Evolutionary conservation across 2,329 filamentous ascomycete species (phyloP).

Genomic region (Fonsecaea nubica): DNA sequence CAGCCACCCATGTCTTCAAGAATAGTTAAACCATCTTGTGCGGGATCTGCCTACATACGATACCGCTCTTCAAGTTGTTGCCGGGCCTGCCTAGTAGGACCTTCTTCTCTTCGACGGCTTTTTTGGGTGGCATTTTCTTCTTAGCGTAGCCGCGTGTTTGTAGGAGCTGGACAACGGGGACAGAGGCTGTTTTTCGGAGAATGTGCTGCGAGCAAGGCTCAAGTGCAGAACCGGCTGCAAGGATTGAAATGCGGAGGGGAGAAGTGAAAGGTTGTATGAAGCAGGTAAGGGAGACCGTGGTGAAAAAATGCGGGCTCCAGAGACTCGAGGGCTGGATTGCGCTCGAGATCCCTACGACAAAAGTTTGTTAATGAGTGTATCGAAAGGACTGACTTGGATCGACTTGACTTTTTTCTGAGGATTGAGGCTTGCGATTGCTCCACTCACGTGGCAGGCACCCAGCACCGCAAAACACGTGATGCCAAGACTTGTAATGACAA

Average conservation of each 20-base stretch:
- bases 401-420: neutral
- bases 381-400: neutral
- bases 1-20: conserved; percentile 14
- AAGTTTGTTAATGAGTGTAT: neutral
- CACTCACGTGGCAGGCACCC: neutral
- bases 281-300: conserved; percentile 23
- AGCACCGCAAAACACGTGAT: neutral
- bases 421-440: neutral
- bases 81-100: conserved; percentile 92
- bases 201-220: conserved; percentile 44
- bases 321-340: conserved; percentile 27
- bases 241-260: conserved; percentile 58
- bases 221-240: conserved; percentile 73
- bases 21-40: neutral
- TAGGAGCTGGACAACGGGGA: conserved; percentile 13
- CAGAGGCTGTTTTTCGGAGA: conserved; percentile 28
- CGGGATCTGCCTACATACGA: conserved; percentile 72
- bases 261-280: conserved; percentile 58
- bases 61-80: conserved; percentile 98
- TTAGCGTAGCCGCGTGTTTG: conserved; percentile 61
- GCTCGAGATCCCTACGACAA: conserved; percentile 28
- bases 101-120: conserved; percentile 90
- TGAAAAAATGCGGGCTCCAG: conserved; percentile 6
- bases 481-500: conserved; percentile 3
- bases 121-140: conserved; percentile 94